A percentile compares a stretch with the other conserved stretches of the same genome.
These are phyloP conservation scores for Russula lepida DNA, from an alignment of 768 basidiomycete species.

Conservation along the genomic window DNA sequence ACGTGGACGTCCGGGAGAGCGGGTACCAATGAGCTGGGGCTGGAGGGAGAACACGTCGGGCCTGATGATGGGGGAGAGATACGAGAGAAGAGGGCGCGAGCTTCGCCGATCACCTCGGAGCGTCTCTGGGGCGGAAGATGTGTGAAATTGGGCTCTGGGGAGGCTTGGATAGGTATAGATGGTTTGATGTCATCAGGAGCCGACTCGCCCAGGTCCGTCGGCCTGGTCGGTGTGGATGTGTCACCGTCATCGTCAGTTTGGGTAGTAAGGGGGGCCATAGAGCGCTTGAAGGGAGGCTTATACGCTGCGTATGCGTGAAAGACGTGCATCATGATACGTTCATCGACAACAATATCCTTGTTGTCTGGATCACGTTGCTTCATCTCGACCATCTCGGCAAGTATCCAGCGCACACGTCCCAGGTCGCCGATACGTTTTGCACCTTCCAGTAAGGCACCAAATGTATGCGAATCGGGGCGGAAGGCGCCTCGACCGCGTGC, in stretches of 20 bases:
- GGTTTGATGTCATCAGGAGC: neutral
- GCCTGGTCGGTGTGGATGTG: neutral
- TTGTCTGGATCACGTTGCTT: slow-evolving; percentile 22
- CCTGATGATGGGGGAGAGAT: slow-evolving; percentile 31
- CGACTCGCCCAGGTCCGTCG: neutral
- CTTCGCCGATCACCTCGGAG: slow-evolving; percentile 66
- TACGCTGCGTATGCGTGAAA: slow-evolving; percentile 87
- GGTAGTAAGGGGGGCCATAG: slow-evolving; percentile 36
- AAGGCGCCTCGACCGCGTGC: slow-evolving; percentile 49
- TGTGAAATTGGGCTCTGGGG: slow-evolving; percentile 24
- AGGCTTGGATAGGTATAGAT: neutral
- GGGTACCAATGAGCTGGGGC: neutral
- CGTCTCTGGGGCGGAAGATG: slow-evolving; percentile 65
- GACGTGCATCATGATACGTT: slow-evolving; percentile 69
- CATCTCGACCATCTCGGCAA: slow-evolving; percentile 67
- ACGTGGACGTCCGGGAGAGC: slow-evolving; percentile 44
- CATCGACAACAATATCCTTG: slow-evolving; percentile 37
- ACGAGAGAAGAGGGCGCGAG: slow-evolving; percentile 51
- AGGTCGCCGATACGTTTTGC: slow-evolving; percentile 84
- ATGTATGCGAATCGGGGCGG: slow-evolving; percentile 58
- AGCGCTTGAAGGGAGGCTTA: slow-evolving; percentile 55
- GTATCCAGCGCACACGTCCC: slow-evolving; percentile 75
- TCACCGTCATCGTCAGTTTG: slow-evolving; percentile 17
- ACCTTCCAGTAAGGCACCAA: slow-evolving; percentile 81
- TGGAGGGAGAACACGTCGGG: neutral